Percentiles rank a stretch among this genome's conserved stretches.
Conservation (phyloP, 1,284 basidiomycete genomes). For the Trametes hirsuta region DNA sequence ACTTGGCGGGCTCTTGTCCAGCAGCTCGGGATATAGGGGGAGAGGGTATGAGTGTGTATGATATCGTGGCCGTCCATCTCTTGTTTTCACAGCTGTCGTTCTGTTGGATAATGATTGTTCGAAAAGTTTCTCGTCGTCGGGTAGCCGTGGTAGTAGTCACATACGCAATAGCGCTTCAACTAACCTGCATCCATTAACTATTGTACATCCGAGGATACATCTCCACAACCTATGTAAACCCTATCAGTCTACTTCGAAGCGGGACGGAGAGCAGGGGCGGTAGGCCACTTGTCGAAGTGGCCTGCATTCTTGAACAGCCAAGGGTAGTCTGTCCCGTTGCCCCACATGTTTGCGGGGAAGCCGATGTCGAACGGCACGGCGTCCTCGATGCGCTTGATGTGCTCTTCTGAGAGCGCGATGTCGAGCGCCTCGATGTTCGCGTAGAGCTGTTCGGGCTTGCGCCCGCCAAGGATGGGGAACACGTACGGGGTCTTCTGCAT, state of each 20-base stretch:
- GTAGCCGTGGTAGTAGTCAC: too few species aligned
- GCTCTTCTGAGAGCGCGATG: slow-evolving; percentile 42
- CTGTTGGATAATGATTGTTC: background rate
- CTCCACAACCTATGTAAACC: too few species aligned
- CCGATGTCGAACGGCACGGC: slow-evolving; percentile 43
- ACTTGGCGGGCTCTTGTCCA: slow-evolving; percentile 70
- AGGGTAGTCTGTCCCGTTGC: background rate
- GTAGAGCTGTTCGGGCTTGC: slow-evolving; percentile 34
- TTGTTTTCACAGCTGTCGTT: background rate
- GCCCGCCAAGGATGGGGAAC: background rate
- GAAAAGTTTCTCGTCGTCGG: too few species aligned
- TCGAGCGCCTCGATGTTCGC: slow-evolving; percentile 49
- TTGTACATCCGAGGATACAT: too few species aligned
- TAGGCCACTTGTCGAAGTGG: background rate
- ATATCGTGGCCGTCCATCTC: background rate
- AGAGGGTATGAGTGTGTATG: background rate
- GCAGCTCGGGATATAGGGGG: slow-evolving; percentile 59
- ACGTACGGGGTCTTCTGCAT: slow-evolving; percentile 26
- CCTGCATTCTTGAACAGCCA: background rate
- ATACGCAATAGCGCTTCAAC: too few species aligned
- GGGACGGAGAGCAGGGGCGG: background rate
- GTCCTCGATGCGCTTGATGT: slow-evolving; percentile 46
- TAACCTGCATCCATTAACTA: too few species aligned
- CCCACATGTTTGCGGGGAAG: slow-evolving; percentile 36
- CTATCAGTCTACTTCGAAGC: background rate